Evolutionary conservation across 805 yeast species (phyloP).

Genomic region (Metschnikowia peoriensis): DNA sequence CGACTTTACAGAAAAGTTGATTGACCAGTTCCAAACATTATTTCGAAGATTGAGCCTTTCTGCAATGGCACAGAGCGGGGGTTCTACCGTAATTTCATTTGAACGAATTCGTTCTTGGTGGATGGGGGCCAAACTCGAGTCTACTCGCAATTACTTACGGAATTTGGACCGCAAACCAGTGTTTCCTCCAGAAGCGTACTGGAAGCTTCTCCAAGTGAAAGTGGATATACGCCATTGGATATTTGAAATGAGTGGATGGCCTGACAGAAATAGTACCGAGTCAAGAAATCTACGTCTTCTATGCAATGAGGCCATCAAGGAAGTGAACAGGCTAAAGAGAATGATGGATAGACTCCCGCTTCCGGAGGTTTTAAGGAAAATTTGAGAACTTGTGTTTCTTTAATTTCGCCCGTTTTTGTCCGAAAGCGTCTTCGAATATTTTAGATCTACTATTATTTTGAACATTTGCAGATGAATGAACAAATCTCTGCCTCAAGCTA

Average conservation of each 20-base stretch:
- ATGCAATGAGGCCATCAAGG: neutral
- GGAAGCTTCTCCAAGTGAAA: constrained; percentile 8
- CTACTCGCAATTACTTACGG: neutral
- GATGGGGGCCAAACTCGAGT: neutral
- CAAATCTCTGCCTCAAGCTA: too few relatives aligned
- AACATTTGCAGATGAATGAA: too few relatives aligned
- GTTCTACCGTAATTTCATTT: neutral
- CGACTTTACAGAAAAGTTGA: neutral
- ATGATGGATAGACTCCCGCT: constrained; percentile 1
- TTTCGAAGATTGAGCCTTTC: neutral
- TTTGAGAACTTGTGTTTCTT: too few relatives aligned
- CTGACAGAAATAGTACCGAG: neutral
- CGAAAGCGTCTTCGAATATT: too few relatives aligned
- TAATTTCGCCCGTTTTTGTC: too few relatives aligned
- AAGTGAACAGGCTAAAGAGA: constrained; percentile 2
- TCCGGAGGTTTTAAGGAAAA: neutral
- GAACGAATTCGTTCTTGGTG: neutral
- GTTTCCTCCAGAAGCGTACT: neutral
- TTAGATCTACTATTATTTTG: too few relatives aligned
- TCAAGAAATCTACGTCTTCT: neutral
- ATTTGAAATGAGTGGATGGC: neutral
- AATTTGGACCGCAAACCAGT: neutral
- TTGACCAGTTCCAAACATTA: neutral
- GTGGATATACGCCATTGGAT: constrained; percentile 2
- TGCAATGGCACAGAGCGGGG: neutral